Conservation (phyloP, 441 rosid species). For the Raphanus hybrid region DNA sequence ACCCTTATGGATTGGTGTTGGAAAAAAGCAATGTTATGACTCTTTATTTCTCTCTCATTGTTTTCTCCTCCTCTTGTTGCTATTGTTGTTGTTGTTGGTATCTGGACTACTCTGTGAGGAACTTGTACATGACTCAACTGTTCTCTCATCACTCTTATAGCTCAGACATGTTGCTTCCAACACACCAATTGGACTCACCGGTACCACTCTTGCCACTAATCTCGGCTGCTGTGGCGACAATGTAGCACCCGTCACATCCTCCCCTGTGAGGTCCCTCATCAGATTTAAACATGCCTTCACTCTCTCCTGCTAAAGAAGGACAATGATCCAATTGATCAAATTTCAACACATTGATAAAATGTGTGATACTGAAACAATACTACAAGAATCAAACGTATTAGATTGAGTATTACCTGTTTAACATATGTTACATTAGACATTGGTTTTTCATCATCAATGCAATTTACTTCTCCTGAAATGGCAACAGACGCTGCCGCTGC, state of each 20-base stretch:
- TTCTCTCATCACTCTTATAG: conserved; percentile 58
- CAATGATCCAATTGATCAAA: conserved; percentile 30
- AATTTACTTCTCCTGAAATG: conserved; percentile 45
- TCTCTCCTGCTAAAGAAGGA: conserved; percentile 49
- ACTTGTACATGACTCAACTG: conserved; percentile 59
- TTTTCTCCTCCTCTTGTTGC: conserved; percentile 52
- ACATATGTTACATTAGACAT: conserved; percentile 46
- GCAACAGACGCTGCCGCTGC: conserved; percentile 59
- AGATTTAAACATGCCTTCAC: conserved; percentile 54
- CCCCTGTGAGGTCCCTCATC: conserved; percentile 45
- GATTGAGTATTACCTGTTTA: conserved; percentile 47
- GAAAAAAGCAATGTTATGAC: conserved; percentile 7
- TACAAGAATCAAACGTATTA: not conserved
- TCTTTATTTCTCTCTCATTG: conserved; percentile 36
- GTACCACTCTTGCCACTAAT: conserved; percentile 36
- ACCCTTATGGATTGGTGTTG: conserved; percentile 33
- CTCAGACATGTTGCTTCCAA: conserved; percentile 65
- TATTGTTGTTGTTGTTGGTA: conserved; percentile 48
- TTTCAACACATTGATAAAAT: not conserved
- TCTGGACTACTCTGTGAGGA: conserved; percentile 50
- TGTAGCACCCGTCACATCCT: conserved; percentile 35
- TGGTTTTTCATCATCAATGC: conserved; percentile 44
- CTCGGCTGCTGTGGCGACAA: conserved; percentile 24
- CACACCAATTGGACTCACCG: conserved; percentile 60
- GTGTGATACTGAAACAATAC: conserved; percentile 27